Conservation (phyloP, 352 stramenopile species). For the Pythium monospermum region DNA sequence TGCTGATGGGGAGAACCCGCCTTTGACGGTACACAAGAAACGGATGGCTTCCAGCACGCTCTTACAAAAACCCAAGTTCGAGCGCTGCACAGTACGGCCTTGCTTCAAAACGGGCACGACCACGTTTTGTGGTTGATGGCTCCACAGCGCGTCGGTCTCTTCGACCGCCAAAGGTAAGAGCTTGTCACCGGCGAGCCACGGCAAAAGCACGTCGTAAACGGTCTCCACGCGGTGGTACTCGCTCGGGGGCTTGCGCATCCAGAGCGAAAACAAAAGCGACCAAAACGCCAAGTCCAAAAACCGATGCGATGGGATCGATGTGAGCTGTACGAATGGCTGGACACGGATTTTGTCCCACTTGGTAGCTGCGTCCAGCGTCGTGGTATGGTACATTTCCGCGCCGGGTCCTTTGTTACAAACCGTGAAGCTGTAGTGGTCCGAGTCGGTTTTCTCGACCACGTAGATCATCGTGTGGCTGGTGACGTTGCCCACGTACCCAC, state of each 20-base stretch:
- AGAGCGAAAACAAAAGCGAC: constrained; percentile 79
- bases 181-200: constrained; percentile 76
- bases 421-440: constrained; percentile 66
- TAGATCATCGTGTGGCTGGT: constrained; percentile 80
- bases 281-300: constrained; percentile 87
- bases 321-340: constrained; percentile 68
- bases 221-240: constrained; percentile 86
- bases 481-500: constrained; percentile 71
- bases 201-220: constrained; percentile 87
- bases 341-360: constrained; percentile 71
- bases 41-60: constrained; percentile 73
- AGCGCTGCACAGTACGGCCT: constrained; percentile 59
- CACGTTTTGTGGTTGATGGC: constrained; percentile 4
- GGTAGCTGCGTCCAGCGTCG: constrained; percentile 14
- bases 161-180: constrained; percentile 61
- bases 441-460: constrained; percentile 65
- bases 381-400: constrained; percentile 80
- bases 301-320: constrained; percentile 42
- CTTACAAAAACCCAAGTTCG: constrained; percentile 78
- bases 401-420: constrained; percentile 88
- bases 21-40: constrained; percentile 56
- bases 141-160: constrained; percentile 32
- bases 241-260: constrained; percentile 75
- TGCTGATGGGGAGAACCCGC: constrained; percentile 47
- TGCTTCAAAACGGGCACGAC: not conserved